Evolutionary conservation across 345 rosid genomes (phyloP), one percentile per base, ranked within the genome.

Genomic region (Bruguiera gymnorhiza): DNA sequence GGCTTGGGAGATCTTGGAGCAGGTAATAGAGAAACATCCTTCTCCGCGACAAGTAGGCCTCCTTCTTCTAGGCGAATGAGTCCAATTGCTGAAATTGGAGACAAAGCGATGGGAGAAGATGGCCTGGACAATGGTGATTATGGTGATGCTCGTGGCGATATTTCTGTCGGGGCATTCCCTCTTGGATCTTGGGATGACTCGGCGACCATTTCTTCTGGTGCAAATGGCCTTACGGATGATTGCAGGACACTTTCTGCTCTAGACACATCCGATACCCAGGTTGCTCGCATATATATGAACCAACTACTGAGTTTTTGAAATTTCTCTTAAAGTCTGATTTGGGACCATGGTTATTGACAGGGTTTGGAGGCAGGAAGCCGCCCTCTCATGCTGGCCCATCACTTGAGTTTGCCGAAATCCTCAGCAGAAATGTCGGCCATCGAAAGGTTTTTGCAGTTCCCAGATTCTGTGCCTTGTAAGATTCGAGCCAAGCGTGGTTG

Each of bases 401-500:
- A 95, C 78, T 71, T 91, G 85, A 95, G 99, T 70, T 75, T 95
- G 77, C 99, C 96, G 0, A 90, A 92, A 73, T 78, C 87, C 18
- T 75, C 83, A 1, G 76, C 86, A 0, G 96, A 91, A 62, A 62
- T 86, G 61, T 61, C 84, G 29, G 73, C 84, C 26, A 81, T 94
- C 23, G 96, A 91, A 51, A 86, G 87, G 78, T 73, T 86, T 24
- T 66, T 94, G 69, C 85, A 81, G 54, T 60, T 74, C 60, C 91
- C 87, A 52, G 99, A 92, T 69, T 86, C 97, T 57, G 89, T 95
- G 8, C 96, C 99, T 0, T 92, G 99, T 80, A 90, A 86, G 83
- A 87, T 87, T 67, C 83, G 99, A 74, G 99, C 99, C 24, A 95
- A 95, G 79, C 88, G 99, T 31, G 99, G 99, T 30, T 92, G 82